A percentile compares a stretch with the other conserved stretches of the same genome.
phyloP scores from a whole-genome alignment of 1,139 yeast genomes.

The Candida pseudoviswanathii region DNA sequence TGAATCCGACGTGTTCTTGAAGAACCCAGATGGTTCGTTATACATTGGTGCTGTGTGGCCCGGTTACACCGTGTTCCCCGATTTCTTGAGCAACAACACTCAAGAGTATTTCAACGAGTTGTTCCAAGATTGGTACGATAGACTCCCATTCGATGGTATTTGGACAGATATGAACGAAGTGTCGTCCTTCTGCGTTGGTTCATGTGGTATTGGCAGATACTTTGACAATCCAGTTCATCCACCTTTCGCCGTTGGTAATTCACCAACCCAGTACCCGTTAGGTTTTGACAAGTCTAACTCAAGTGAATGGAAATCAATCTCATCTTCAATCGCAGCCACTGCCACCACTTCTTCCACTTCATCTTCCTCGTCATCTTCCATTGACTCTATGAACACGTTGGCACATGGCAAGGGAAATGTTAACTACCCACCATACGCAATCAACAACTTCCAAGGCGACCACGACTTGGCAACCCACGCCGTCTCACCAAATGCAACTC shows the following conservation, averaged over 20 bases:
- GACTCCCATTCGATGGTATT: slow-evolving; percentile 30
- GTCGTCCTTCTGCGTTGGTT: slow-evolving; percentile 34
- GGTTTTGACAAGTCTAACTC: slow-evolving; percentile 24
- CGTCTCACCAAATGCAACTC: slow-evolving; percentile 32
- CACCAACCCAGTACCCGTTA: slow-evolving; percentile 20
- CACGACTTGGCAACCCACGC: slow-evolving; percentile 31
- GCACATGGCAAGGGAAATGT: slow-evolving; percentile 30
- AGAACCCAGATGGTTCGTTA: slow-evolving; percentile 29
- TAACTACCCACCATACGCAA: slow-evolving; percentile 35
- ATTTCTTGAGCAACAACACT: slow-evolving; percentile 27
- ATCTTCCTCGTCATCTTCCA: slow-evolving; percentile 17
- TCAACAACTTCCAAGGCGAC: slow-evolving; percentile 25
- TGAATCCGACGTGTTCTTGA: slow-evolving; percentile 27
- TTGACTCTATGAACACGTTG: slow-evolving; percentile 22
- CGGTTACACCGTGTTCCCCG: slow-evolving; percentile 35
- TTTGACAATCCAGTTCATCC: slow-evolving; percentile 25
- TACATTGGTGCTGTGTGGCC: slow-evolving; percentile 30
- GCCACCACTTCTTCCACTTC: slow-evolving; percentile 17
- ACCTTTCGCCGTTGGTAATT: slow-evolving; percentile 21
- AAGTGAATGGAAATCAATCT: slow-evolving; percentile 22
- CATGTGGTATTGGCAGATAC: slow-evolving; percentile 25
- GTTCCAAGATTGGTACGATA: slow-evolving; percentile 24
- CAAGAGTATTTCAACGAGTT: slow-evolving; percentile 27
- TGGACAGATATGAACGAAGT: slow-evolving; percentile 42
- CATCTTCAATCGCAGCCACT: slow-evolving; percentile 18